phyloP scores from a whole-genome alignment of 306 rosid genomes.

The Carpinus fangiana region DNA sequence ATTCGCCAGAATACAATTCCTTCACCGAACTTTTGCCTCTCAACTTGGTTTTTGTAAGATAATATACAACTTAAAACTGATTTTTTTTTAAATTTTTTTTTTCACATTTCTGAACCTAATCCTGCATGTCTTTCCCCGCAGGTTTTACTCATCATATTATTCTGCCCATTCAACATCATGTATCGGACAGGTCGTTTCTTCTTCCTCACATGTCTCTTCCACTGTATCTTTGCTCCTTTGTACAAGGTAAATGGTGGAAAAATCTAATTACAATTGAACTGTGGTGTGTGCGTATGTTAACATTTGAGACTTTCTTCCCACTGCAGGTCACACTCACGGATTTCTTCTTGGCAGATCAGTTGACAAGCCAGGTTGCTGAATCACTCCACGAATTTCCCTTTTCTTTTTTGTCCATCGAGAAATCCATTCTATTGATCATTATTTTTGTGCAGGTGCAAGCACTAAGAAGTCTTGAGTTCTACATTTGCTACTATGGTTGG shows the following conservation, averaged over 20 bases:
- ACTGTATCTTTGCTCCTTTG: conserved; percentile 56
- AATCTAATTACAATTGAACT: background rate
- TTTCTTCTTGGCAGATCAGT: conserved; percentile 76
- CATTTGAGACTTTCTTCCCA: background rate
- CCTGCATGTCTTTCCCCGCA: conserved; percentile 17
- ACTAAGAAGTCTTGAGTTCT: conserved; percentile 62
- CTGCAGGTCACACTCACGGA: conserved; percentile 67
- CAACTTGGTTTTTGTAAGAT: conserved; percentile 53
- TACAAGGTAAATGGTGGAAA: conserved; percentile 45
- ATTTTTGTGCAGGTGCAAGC: conserved; percentile 51
- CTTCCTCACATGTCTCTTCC: conserved; percentile 52
- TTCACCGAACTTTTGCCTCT: conserved; percentile 69
- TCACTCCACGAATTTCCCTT: too few species aligned
- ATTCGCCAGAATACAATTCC: conserved; percentile 42
- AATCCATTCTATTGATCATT: too few species aligned
- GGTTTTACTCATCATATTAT: conserved; percentile 35
- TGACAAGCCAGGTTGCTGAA: conserved; percentile 46
- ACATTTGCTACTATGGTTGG: conserved; percentile 71
- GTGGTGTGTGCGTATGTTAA: background rate
- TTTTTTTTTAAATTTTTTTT: background rate
- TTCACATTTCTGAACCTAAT: background rate
- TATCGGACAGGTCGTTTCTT: conserved; percentile 63
- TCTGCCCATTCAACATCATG: conserved; percentile 65
- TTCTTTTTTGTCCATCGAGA: too few species aligned
- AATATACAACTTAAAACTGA: background rate